phyloP scores from a whole-genome alignment of 306 rosid species.

The Ochetophila trinervis region DNA sequence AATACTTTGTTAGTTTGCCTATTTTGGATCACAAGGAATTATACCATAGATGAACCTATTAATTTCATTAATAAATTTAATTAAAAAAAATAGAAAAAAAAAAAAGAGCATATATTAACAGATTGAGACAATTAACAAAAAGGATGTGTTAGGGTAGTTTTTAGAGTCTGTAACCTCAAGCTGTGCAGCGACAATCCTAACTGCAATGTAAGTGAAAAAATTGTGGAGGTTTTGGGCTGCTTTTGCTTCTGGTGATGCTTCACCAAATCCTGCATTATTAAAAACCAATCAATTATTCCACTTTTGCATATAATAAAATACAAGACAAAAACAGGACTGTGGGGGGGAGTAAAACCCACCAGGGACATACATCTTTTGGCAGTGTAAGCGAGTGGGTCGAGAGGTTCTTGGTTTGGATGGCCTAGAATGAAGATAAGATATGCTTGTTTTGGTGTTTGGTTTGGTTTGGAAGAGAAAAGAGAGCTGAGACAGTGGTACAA shows the following conservation, averaged over 20 bases:
- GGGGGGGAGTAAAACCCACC: slow-evolving; percentile 48
- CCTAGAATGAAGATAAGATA: slow-evolving; percentile 29
- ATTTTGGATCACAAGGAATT: too few relatives aligned
- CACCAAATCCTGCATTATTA: slow-evolving; percentile 71
- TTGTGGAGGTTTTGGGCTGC: slow-evolving; percentile 77
- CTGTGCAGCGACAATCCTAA: slow-evolving; percentile 74
- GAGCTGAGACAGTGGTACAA: slow-evolving; percentile 50
- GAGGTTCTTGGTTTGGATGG: slow-evolving; percentile 41
- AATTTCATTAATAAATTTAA: too few relatives aligned
- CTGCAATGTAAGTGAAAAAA: slow-evolving; percentile 84
- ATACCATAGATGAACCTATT: too few relatives aligned
- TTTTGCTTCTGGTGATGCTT: slow-evolving; percentile 89
- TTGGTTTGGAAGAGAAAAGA: slow-evolving; percentile 47
- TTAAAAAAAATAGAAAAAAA: too few relatives aligned
- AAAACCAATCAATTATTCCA: not conserved
- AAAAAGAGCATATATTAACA: too few relatives aligned
- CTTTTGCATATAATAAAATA: not conserved
- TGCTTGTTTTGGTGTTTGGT: slow-evolving; percentile 29
- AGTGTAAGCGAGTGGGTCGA: slow-evolving; percentile 46
- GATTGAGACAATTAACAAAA: too few relatives aligned
- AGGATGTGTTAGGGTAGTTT: not conserved
- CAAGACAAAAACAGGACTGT: not conserved
- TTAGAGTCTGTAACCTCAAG: slow-evolving; percentile 48
- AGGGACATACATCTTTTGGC: slow-evolving; percentile 89
- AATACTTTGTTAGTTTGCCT: too few relatives aligned